Evolutionary conservation across 768 basidiomycete genomes (phyloP).

Genomic region (Boletus rubroflammeus): DNA sequence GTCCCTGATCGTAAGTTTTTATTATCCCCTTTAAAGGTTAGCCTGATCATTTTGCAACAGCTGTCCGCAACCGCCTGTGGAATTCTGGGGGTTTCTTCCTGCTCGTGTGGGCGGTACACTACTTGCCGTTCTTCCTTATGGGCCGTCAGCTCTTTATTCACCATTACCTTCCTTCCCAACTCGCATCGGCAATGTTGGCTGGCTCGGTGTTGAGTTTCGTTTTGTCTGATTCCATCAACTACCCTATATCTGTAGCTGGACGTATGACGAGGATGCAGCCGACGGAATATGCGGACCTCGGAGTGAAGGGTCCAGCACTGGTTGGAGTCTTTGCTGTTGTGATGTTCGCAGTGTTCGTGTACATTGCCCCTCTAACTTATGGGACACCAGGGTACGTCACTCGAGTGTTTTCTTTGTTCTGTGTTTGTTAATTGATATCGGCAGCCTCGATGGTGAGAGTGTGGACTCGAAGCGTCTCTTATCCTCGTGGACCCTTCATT

Average conservation of each 20-base stretch:
- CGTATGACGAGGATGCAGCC: slow-evolving; percentile 54
- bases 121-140: slow-evolving; percentile 98
- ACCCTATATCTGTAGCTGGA: slow-evolving; percentile 78
- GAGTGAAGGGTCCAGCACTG: slow-evolving; percentile 69
- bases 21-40: not conserved
- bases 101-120: slow-evolving; percentile 92
- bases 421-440: slow-evolving; percentile 15
- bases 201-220: slow-evolving; percentile 91
- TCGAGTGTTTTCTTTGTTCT: not conserved
- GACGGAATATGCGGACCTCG: slow-evolving; percentile 66
- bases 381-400: slow-evolving; percentile 87
- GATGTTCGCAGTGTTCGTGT: slow-evolving; percentile 66
- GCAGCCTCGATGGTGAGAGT: slow-evolving; percentile 76
- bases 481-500: slow-evolving; percentile 92
- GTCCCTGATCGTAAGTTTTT: slow-evolving; percentile 76
- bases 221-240: slow-evolving; percentile 87
- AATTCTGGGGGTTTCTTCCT: slow-evolving; percentile 96
- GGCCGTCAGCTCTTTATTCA: slow-evolving; percentile 95
- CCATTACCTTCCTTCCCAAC: slow-evolving; percentile 95
- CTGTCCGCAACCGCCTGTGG: slow-evolving; percentile 89
- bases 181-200: slow-evolving; percentile 88
- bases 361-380: slow-evolving; percentile 88
- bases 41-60: slow-evolving; percentile 39
- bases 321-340: slow-evolving; percentile 54
- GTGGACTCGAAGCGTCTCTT: slow-evolving; percentile 83